These are phyloP conservation scores for Eimeria acervulina DNA, from an alignment of 169 alveolate species.

Conservation along the genomic window DNA sequence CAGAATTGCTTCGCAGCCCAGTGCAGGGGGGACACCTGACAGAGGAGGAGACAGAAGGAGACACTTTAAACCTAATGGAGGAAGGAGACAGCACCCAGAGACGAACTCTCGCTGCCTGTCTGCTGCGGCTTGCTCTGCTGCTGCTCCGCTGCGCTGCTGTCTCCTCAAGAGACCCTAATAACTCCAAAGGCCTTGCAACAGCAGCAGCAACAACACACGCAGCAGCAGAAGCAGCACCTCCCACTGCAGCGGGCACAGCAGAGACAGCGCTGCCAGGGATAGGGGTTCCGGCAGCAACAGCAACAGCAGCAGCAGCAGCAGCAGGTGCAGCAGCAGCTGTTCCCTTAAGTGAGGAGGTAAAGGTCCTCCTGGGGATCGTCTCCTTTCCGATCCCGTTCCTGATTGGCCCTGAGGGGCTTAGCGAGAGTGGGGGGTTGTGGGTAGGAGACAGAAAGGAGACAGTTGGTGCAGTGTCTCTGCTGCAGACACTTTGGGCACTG, in stretches of 20 bases:
- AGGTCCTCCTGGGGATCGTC: neutral
- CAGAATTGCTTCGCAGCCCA: neutral
- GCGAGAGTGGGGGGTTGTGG: neutral
- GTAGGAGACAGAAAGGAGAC: neutral
- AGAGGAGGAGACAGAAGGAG: neutral
- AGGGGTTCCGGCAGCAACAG: neutral
- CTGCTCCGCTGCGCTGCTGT: slow-evolving; percentile 27
- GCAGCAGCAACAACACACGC: neutral
- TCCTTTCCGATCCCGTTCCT: neutral
- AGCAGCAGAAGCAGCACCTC: slow-evolving; percentile 4
- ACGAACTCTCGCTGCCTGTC: neutral
- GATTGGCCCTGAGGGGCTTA: neutral
- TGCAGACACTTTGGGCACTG: neutral
- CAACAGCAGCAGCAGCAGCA: slow-evolving; percentile 10
- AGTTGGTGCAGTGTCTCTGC: neutral
- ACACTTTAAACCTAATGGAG: neutral
- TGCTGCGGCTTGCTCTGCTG: slow-evolving; percentile 34
- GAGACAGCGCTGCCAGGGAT: neutral
- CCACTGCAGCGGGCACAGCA: slow-evolving; percentile 29
- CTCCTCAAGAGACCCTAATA: neutral
- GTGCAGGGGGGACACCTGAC: neutral
- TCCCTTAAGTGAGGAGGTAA: neutral
- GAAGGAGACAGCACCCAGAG: neutral
- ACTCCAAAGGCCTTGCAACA: neutral
- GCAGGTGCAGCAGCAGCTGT: neutral